Conservation (phyloP, 257 asterid species). For the Primulina tabacum region DNA sequence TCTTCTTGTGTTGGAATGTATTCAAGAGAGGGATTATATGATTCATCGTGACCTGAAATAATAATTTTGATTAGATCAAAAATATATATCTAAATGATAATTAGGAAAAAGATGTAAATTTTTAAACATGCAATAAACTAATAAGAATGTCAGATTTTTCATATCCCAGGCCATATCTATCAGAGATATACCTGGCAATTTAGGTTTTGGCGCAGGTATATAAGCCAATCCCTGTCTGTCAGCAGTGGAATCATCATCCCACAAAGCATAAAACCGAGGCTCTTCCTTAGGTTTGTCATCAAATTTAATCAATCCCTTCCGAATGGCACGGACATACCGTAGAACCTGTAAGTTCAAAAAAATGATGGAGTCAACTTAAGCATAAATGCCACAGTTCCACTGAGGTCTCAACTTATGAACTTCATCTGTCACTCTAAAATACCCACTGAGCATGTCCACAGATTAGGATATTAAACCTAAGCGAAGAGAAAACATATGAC, state of each 20-base stretch:
- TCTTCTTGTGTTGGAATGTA: slow-evolving; percentile 93
- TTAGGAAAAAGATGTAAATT: background rate
- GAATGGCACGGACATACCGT: slow-evolving; percentile 67
- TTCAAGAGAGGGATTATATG: slow-evolving; percentile 86
- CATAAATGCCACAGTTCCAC: slow-evolving; percentile 10
- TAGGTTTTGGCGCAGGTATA: slow-evolving; percentile 90
- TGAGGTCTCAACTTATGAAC: background rate
- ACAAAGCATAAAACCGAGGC: slow-evolving; percentile 53
- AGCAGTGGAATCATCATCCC: slow-evolving; percentile 76
- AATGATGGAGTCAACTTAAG: background rate
- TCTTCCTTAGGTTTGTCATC: slow-evolving; percentile 80
- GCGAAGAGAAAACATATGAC: background rate
- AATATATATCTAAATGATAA: background rate
- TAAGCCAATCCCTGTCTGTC: slow-evolving; percentile 85
- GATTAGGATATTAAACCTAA: background rate
- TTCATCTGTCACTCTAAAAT: background rate
- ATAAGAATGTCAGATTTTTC: slow-evolving; percentile 10
- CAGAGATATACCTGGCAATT: slow-evolving; percentile 66
- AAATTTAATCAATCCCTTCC: slow-evolving; percentile 70
- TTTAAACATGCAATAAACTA: background rate
- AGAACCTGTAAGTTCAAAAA: slow-evolving; percentile 53
- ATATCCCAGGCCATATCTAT: slow-evolving; percentile 3
- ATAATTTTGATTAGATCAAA: slow-evolving; percentile 21
- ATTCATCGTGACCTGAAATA: slow-evolving; percentile 87
- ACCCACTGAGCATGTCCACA: background rate